Percentiles rank a stretch among this genome's conserved stretches.
These are phyloP conservation scores for Beauveria rudraprayagi DNA, from an alignment of 2,329 filamentous ascomycete species.

Conservation along the genomic window DNA sequence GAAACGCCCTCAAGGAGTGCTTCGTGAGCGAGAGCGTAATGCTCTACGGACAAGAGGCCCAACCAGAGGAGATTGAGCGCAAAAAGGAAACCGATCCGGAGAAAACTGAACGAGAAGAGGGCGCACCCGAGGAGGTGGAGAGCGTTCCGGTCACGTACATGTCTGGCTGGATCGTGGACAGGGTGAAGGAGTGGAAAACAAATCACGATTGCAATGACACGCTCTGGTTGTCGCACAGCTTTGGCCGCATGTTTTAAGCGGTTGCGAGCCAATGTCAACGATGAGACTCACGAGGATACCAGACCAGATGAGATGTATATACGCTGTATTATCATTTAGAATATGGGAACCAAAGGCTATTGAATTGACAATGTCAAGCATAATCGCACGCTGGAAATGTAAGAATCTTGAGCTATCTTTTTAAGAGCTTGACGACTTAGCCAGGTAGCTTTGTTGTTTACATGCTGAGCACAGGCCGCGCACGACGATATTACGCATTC, in stretches of 20 bases:
- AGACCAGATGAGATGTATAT: neutral
- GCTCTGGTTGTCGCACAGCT: slow-evolving; percentile 1
- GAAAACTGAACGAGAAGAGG: no score
- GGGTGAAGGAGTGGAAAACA: neutral
- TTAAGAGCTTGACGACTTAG: neutral
- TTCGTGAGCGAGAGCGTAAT: neutral
- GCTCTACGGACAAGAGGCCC: neutral
- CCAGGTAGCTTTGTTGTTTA: no score
- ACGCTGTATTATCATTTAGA: neutral
- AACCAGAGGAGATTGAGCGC: neutral
- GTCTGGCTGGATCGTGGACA: neutral
- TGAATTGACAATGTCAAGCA: neutral
- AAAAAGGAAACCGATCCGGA: no score
- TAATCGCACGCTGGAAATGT: no score
- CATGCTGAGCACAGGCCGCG: no score
- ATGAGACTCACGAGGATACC: neutral
- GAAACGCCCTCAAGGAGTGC: neutral
- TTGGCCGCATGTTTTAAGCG: neutral
- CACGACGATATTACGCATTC: no score
- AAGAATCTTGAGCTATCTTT: neutral
- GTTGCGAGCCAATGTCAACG: neutral
- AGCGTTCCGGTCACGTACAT: neutral
- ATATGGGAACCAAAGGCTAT: neutral
- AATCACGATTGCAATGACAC: neutral
- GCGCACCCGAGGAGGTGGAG: no score